Evolutionary conservation across 371 early-diverging fungal genomes (phyloP), one percentile per base, ranked within the genome.

Genomic region (Choanephora cucurbitarum): DNA sequence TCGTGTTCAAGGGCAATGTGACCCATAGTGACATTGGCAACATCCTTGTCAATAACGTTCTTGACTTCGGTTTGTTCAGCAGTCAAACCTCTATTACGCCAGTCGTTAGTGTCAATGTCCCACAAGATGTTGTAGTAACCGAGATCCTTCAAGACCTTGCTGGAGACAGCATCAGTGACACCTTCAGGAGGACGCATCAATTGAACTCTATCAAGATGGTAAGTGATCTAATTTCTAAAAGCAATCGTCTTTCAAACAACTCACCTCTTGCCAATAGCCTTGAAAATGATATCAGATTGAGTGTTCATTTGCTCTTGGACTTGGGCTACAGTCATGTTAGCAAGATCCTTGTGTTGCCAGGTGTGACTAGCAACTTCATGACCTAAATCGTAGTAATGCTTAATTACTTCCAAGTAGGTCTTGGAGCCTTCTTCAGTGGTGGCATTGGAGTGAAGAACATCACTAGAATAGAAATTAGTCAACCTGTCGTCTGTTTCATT

Each of bases 31-130:
- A 24, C 39, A 7, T 64, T 43, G 5, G 58, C 55, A 33, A 47
- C 41, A 21, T 54, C 60, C 1, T 55, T 48, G 19, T 67, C 52
- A 21, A 62, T 44, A 5, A 57, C 66, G 5, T 34, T 33, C 8
- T 49, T 50, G 41, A 63, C 64, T 11, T 50, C 46, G 1, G 33
- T 11, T 49, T 66, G 41, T 40, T 72, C 70, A 15, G 41, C 31
- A 1, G 33, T 21, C 9, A 76, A 44, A 41, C 57, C 54, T 32
- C 66, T 55, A 0, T 58, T 53, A 9, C 49, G 31, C 79, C 79
- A 84, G 57, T 84, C 85, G 39, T 73, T 65, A 28, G 76, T 72
- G 60, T 84, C 82, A 44, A 82, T 69, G 55, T 81, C 79, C 85
- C 85, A 84, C 52, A 71, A 64, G 40, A 81, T 62, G 41, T 79